A percentile compares a stretch with the other conserved stretches of the same genome.
These are phyloP conservation scores for Echeveria elegans DNA, from an alignment of 164 flowering plant species.

Conservation along the genomic window DNA sequence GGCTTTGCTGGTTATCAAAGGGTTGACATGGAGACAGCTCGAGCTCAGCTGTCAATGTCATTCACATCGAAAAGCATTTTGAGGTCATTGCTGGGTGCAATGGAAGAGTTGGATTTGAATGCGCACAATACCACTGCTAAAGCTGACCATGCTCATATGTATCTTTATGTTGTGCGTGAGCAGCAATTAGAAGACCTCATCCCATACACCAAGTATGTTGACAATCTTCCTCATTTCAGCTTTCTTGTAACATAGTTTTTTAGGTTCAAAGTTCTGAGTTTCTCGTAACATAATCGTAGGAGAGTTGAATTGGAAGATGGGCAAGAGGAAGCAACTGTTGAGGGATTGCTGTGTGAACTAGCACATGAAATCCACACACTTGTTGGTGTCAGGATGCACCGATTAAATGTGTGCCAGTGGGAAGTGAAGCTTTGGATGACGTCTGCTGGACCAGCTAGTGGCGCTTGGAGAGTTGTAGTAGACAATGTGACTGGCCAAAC, in stretches of 20 bases:
- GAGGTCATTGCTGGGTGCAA: constrained; percentile 77
- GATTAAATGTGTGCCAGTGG: constrained; percentile 90
- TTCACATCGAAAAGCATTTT: constrained; percentile 80
- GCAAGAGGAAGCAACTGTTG: constrained; percentile 56
- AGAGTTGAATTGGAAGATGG: constrained; percentile 40
- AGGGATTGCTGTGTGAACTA: constrained; percentile 52
- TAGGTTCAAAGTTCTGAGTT: not conserved
- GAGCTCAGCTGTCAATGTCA: constrained; percentile 35
- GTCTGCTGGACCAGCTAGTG: constrained; percentile 62
- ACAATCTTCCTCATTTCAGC: not conserved
- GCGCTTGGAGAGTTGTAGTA: constrained; percentile 90
- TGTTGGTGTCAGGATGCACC: constrained; percentile 88
- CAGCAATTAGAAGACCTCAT: constrained; percentile 77
- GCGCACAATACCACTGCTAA: constrained; percentile 63
- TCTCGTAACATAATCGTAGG: constrained; percentile 32
- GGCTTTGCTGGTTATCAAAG: constrained; percentile 44
- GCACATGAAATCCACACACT: constrained; percentile 63
- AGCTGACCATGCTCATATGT: constrained; percentile 92
- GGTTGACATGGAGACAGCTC: constrained; percentile 21
- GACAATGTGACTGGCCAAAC: constrained; percentile 95
- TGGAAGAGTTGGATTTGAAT: constrained; percentile 94
- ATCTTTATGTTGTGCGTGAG: constrained; percentile 74
- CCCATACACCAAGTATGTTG: constrained; percentile 59
- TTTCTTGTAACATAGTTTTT: not conserved
- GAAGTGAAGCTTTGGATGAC: constrained; percentile 90